Base-by-base conservation (phyloP, 768 basidiomycete genomes). In the Trametes meyenii region DNA sequence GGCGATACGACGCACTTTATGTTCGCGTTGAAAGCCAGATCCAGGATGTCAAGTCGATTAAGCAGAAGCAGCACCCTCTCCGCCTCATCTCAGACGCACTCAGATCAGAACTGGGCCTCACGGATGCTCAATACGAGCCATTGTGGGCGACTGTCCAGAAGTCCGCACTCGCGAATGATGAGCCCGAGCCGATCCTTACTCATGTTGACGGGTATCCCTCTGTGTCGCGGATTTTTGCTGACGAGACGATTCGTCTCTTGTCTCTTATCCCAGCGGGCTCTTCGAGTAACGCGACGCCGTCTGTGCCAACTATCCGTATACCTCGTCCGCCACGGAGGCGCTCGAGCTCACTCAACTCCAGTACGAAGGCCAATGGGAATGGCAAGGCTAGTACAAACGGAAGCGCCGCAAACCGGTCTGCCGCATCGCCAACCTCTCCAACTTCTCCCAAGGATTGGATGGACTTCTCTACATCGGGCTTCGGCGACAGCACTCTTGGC, bases 401-500 rank as follows among this genome's bases (percentile, higher is more conserved):
- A 14, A 33, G 29, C 3, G 49, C 49, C 26, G 19, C 57, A 12
- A 29, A n/a, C 14, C 57, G 57, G 21, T 39, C 56, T n/a, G 48
- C 63, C 14, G 58, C 63, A 1, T 62, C 67, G 21, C 53, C 61
- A n/a, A 62, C 63, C 1, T 64, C 67, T n/a, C 51, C 61, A 19
- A 61, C 63, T 10, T 78, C 49, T 3, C 69, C 71, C 17, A 71
- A 71, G 23, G 87, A 90, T 66, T 92, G 90, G 90, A 70, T 78
- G 5, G 82, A 86, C 40, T 92, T 92, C 72, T 85, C 89, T 0
- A 73, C 81, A 1, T 75, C 82, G 0, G 90, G 90, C 3, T 92
- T 82, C 13, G 79, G 78, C 35, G 73, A 74, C 1, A 76, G 81
- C 43, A 66, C 76, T 0, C 73, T 76, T 6, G 69, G 77, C 11